Base-by-base conservation (phyloP, 2,329 filamentous ascomycete genomes). In the Lecanicillium sp. region DNA sequence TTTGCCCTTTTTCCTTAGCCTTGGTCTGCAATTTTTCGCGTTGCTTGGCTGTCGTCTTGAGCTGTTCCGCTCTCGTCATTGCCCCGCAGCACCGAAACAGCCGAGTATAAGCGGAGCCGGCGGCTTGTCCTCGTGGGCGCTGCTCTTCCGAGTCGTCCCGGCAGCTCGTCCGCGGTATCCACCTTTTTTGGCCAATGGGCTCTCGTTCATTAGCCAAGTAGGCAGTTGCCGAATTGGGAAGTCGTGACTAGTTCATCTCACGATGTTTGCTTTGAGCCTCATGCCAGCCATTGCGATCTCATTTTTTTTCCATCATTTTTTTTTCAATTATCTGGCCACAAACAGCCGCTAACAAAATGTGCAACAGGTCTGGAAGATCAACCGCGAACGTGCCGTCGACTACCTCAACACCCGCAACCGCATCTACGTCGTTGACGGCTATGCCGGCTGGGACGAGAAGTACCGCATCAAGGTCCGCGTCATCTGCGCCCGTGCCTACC, bases 361-460 rank as follows among this genome's bases (percentile, higher is more conserved):
- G n/a, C n/a, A n/a, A 44, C 60, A 98, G 93, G 91, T 97, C 69
- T 98, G 93, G 93, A 89, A 90, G 65, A 98, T 98, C 76, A 98
- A 98, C 83, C 85, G 93, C 61, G 93, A 98, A 72, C 90, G 93
- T 76, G 93, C 93, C 53, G 83, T 98, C 68, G 93, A 98, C 75
- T 98, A 98, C 76, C 84, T 98, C 61, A 98, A 98, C 82, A 98
- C 93, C 56, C 83, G 93, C 63, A 95, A 94, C 69, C 89, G 93
- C 65, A 97, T 98, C 75, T 98, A 98, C 71, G 93, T 98, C 57
- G 79, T 98, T 57, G 93, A 98, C 68, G 93, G 93, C 56, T 98
- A 85, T 67, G 93, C 93, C 58, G 93, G 93, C 68, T 98, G 93
- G 93, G 93, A 98, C 62, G 86, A 94, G 77, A 90, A 93, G 70